Evolutionary conservation across 768 basidiomycete genomes (phyloP), one percentile per base, ranked within the genome.

Genomic region (Amanita rubescens): DNA sequence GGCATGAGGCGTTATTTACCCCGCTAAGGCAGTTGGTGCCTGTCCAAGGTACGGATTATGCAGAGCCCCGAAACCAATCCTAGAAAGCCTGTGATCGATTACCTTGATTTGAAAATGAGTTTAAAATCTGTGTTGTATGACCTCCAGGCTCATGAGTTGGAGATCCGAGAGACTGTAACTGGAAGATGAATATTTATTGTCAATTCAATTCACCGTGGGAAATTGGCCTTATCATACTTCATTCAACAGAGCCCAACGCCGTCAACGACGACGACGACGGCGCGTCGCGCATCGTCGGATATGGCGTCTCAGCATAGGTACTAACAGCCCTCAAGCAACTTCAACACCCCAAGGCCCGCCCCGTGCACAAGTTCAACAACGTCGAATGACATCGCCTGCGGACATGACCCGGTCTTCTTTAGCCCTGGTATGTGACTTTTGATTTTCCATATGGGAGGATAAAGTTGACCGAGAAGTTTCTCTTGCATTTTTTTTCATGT

Each of bases 321-420:
- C 32, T 24, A 3, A 2, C 30, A 37, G 35, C 22, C 14, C 20
- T 49, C 15, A 22, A 24, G 22, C 17, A 3, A n/a, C 49, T 14
- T 38, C 49, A 39, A 49, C 33, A 33, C 49, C 2, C 3, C 8
- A 1, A 24, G 34, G 49, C 12, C 7, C 37, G 22, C 37, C 49
- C 4, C 49, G 27, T 15, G 25, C 25, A 8, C 48, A 35, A 17
- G 24, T 41, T 19, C 49, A 51, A 39, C 67, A 66, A 55, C 59
- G 68, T 53, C 56, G 70, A 38, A 65, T 69, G 65, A 69, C 70
- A 38, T 67, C 68, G 11, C 68, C 69, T 20, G 66, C 63, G 19
- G 38, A 37, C 37, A 51, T 51, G 37, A 17, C 52, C 1, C 52
- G 52, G 10, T 60, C 63, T 34, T 69, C 70, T 50, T 58, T 73